phyloP scores from a whole-genome alignment of 2,329 filamentous ascomycete species.

The Parastagonospora avenae region DNA sequence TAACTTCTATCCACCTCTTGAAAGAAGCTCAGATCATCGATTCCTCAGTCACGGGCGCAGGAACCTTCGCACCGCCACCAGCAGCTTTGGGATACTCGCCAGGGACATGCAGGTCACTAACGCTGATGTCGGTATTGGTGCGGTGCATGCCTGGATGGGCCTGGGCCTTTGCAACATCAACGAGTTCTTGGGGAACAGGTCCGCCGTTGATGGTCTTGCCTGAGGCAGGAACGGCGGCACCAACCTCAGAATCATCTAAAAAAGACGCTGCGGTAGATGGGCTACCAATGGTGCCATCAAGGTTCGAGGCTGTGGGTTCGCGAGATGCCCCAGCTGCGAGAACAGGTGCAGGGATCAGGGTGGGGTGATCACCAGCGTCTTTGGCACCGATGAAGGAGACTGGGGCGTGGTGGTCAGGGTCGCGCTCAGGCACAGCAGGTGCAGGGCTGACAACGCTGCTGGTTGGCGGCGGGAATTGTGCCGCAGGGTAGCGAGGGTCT shows the following conservation, averaged over 20 bases:
- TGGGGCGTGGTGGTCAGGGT: constrained; percentile 18
- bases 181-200: constrained; percentile 23
- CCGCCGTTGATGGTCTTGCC: constrained; percentile 38
- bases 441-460: constrained; percentile 2
- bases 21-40: background rate
- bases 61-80: background rate
- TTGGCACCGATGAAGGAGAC: constrained; percentile 15
- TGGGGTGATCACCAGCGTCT: constrained; percentile 6
- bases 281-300: constrained; percentile 18
- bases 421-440: constrained; percentile 15
- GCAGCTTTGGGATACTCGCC: constrained; percentile 63
- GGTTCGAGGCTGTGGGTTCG: constrained; percentile 14
- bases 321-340: constrained; percentile 6
- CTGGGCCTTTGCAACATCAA: constrained; percentile 21
- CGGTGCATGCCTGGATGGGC: constrained; percentile 56
- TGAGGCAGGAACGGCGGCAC: constrained; percentile 24
- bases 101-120: constrained; percentile 71
- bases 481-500: constrained; percentile 10
- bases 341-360: constrained; percentile 13
- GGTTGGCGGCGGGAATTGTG: constrained; percentile 2
- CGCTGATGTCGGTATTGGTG: constrained; percentile 55
- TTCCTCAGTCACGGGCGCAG: background rate
- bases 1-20: background rate
- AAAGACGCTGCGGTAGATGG: constrained; percentile 32
- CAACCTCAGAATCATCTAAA: constrained; percentile 40